These are phyloP conservation scores for Batrachochytrium dendrobatidis DNA, from an alignment of 371 early-diverging fungal genomes.

Conservation along the genomic window DNA sequence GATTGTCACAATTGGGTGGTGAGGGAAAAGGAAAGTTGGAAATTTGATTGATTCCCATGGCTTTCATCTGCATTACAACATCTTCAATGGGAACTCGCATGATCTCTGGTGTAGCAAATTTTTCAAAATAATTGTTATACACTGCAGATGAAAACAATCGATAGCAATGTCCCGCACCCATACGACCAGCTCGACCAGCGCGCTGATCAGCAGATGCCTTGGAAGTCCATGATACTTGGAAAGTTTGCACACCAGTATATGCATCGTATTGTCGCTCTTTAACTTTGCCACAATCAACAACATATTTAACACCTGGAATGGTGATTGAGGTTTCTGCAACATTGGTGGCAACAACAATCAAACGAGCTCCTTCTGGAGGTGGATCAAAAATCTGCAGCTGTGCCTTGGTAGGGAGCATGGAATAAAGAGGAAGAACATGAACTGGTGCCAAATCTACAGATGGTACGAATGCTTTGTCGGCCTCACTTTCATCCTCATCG, in stretches of 20 bases:
- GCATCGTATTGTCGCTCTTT: constrained; percentile 81
- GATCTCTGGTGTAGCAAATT: constrained; percentile 89
- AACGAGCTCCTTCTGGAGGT: constrained; percentile 80
- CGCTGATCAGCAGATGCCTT: constrained; percentile 95
- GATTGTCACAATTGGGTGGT: constrained; percentile 26
- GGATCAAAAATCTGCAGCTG: constrained; percentile 85
- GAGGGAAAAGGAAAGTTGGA: constrained; percentile 85
- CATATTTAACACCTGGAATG: constrained; percentile 94
- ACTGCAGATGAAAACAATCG: constrained; percentile 93
- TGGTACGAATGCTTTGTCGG: constrained; percentile 12
- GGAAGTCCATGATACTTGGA: constrained; percentile 87
- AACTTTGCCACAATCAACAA: constrained; percentile 94
- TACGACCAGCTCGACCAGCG: constrained; percentile 97
- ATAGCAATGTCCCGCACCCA: constrained; percentile 96
- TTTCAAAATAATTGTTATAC: constrained; percentile 83
- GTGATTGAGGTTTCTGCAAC: constrained; percentile 99
- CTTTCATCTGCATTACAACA: constrained; percentile 92
- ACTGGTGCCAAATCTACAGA: constrained; percentile 15
- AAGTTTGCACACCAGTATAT: constrained; percentile 77
- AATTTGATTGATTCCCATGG: constrained; percentile 90
- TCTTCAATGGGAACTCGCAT: constrained; percentile 91
- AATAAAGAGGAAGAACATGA: constrained; percentile 86
- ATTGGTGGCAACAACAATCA: constrained; percentile 97
- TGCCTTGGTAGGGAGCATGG: constrained; percentile 79
- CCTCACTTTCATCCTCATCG: constrained; percentile 49